phyloP scores from a whole-genome alignment of 192 early-diverging fungal genomes.

The Rhizophagus sp. region DNA sequence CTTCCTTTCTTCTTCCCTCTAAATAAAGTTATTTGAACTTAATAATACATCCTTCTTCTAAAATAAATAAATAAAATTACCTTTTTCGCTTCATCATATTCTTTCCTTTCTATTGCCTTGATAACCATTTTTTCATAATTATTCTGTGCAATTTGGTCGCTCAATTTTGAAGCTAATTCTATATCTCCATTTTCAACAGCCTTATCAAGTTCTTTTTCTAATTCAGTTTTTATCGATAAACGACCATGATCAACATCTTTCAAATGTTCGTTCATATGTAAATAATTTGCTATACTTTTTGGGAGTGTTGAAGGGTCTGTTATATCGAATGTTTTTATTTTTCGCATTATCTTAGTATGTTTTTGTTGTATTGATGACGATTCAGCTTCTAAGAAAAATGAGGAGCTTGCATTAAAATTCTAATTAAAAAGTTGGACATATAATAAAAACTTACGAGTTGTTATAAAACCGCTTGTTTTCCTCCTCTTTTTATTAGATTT shows the following conservation, averaged over 20 bases:
- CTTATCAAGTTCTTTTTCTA: conserved; percentile 30
- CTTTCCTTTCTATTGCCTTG: conserved; percentile 30
- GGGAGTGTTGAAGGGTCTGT: conserved; percentile 7
- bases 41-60: not conserved
- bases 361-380: too few species aligned
- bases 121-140: conserved; percentile 10
- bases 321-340: not conserved
- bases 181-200: conserved; percentile 25
- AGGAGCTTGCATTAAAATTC: not conserved
- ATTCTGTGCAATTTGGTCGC: conserved; percentile 18
- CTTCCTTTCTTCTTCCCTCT: conserved; percentile 23
- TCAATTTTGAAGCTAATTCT: conserved; percentile 20
- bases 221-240: not conserved
- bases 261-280: conserved; percentile 26
- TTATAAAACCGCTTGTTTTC: not conserved
- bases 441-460: not conserved
- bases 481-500: not conserved
- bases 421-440: not conserved
- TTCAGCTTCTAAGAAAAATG: not conserved
- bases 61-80: conserved; percentile 9
- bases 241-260: conserved; percentile 29
- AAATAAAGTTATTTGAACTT: not conserved
- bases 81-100: conserved; percentile 18
- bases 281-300: conserved; percentile 19
- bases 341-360: not conserved